Percentiles rank a stretch among this genome's conserved stretches.
Evolutionary conservation across 139 green algal genomes (phyloP).

Genomic region (Chlamydomonas incerta): DNA sequence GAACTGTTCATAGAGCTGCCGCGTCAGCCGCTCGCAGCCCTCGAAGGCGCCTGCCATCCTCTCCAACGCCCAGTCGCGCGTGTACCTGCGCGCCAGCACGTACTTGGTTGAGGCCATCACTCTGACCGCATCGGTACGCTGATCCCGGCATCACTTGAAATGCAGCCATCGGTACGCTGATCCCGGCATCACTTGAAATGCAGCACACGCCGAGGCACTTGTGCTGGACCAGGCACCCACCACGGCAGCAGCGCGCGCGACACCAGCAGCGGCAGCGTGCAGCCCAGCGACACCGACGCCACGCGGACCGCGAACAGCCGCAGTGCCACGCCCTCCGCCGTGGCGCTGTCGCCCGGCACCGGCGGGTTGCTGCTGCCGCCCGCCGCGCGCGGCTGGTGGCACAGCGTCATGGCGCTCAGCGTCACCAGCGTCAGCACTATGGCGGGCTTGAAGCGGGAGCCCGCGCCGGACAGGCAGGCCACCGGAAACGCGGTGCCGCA

Average conservation of each 20-base stretch:
- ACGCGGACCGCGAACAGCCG: neutral
- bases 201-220: too few species aligned
- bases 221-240: too few species aligned
- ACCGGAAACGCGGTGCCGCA: slow-evolving; percentile 17
- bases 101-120: too few species aligned
- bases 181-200: neutral
- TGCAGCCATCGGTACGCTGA: too few species aligned
- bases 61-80: slow-evolving; percentile 26
- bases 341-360: neutral
- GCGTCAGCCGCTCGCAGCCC: neutral
- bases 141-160: too few species aligned
- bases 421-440: slow-evolving; percentile 1
- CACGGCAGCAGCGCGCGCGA: neutral
- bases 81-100: neutral
- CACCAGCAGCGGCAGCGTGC: neutral
- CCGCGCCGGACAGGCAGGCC: neutral
- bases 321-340: neutral
- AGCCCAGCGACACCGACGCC: neutral
- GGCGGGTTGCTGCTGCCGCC: neutral
- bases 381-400: neutral
- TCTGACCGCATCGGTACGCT: too few species aligned
- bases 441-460: neutral
- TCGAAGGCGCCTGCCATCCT: neutral
- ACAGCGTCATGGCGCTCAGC: slow-evolving; percentile 17
- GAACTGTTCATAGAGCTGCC: slow-evolving; percentile 1